Base-by-base conservation (phyloP, 139 green algal genomes). In the Tetradesmus obliquus region DNA sequence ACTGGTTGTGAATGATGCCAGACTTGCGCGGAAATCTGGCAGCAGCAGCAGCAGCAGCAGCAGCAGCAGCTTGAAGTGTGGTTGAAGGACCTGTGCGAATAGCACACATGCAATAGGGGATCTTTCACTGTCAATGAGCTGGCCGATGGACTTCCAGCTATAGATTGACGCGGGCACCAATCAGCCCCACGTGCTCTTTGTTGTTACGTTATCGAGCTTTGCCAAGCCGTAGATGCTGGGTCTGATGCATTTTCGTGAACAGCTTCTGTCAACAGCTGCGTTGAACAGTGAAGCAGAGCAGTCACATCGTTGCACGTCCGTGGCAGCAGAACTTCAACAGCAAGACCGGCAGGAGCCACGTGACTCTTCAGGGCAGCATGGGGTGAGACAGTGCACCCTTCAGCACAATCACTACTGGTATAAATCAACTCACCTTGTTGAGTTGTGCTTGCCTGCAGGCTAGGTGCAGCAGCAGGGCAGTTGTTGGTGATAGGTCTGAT, bases 401-500 rank as follows among this genome's bases (percentile, higher is more conserved):
- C 5, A 76, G 3, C n/a, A 5, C 2, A 6, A 10, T 17, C 2
- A 1, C 66, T 76, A 5, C 0, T 24, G 3, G 2, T 76, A 19
- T 7, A 76, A 17, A 24, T 3, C 66, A 24, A 6, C 66, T 82
- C 3, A 82, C 72, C 13, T 20, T 55, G 5, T 82, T 3, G n/a
- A 51, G n/a, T 5, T n/a, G 15, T 82, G 76, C 76, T 76, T 55
- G 76, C 76, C 76, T 88, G 66, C 85, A 89, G 85, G 62, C 32
- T 89, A 24, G 17, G 19, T 9, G 66, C 58, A 19, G 85, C 85
- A 66, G 45, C 72, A 32, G 85, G 66, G 24, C 85, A 89, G 66
- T 3, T 89, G 19, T 32, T 32, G 13, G 17, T 89, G 8, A 81
- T 82, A 17, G 62, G 19, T 22, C 13, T 60, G 12, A 89, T 89